These are phyloP conservation scores for Primulina tabacum DNA, from an alignment of 257 asterid genomes.

Conservation along the genomic window DNA sequence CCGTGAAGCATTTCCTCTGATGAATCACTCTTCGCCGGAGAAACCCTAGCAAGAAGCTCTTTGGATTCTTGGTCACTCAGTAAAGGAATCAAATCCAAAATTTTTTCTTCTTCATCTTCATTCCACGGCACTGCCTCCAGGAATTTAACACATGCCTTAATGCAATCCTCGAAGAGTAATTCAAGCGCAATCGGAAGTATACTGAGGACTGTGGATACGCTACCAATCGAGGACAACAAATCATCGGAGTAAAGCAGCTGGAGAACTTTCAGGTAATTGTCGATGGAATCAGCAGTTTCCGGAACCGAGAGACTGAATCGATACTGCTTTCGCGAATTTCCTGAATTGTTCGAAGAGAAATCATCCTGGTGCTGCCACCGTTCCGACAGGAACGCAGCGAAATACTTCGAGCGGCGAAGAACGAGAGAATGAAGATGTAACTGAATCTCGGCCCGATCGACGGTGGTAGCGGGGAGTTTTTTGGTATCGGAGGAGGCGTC, in stretches of 20 bases:
- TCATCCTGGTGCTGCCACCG: slow-evolving; percentile 58
- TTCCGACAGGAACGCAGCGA: slow-evolving; percentile 58
- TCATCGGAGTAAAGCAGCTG: slow-evolving; percentile 62
- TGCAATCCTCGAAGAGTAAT: slow-evolving; percentile 83
- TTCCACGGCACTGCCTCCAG: slow-evolving; percentile 98
- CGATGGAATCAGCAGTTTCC: slow-evolving; percentile 37
- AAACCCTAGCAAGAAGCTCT: slow-evolving; percentile 71
- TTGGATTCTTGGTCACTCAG: slow-evolving; percentile 58
- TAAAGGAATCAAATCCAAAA: slow-evolving; percentile 54
- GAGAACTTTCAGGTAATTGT: slow-evolving; percentile 44
- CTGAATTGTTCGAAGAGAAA: slow-evolving; percentile 20
- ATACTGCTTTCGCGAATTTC: slow-evolving; percentile 23
- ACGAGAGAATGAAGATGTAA: slow-evolving; percentile 62
- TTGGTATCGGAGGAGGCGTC: slow-evolving; percentile 29
- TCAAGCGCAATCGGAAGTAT: slow-evolving; percentile 77
- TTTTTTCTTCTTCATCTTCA: slow-evolving; percentile 73
- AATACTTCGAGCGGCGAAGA: slow-evolving; percentile 61
- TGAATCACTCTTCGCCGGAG: slow-evolving; percentile 38
- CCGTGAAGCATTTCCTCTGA: slow-evolving; percentile 89
- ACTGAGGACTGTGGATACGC: slow-evolving; percentile 47
- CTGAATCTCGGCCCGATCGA: slow-evolving; percentile 42
- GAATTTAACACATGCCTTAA: slow-evolving; percentile 63
- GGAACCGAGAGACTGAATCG: slow-evolving; percentile 47
- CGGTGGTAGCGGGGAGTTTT: slow-evolving; percentile 14
- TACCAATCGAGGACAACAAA: slow-evolving; percentile 39